Evolutionary conservation across 345 rosid species (phyloP).

Genomic region (Brassica juncea): DNA sequence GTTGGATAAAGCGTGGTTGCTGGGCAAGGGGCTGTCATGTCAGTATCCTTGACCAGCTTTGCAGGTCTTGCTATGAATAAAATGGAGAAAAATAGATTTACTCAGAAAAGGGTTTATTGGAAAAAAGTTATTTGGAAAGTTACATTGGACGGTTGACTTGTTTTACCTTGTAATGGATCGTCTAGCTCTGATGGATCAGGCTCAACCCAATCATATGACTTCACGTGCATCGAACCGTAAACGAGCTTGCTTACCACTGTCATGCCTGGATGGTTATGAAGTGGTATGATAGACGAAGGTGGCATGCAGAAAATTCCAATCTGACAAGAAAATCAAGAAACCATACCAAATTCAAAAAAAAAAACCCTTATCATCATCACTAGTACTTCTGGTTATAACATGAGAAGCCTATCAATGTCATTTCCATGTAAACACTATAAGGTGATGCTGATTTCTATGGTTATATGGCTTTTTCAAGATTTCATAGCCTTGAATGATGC

Average conservation of each 20-base stretch:
- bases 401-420: background rate
- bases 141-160: slow-evolving; percentile 4
- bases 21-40: slow-evolving; percentile 71
- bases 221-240: slow-evolving; percentile 81
- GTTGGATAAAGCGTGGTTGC: slow-evolving; percentile 74
- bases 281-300: slow-evolving; percentile 89
- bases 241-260: slow-evolving; percentile 92
- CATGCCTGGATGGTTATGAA: slow-evolving; percentile 99
- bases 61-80: slow-evolving; percentile 80
- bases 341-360: background rate
- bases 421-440: background rate
- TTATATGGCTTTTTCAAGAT: no score
- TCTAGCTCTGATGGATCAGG: slow-evolving; percentile 43
- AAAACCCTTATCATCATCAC: background rate
- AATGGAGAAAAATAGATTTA: slow-evolving; percentile 10
- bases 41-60: slow-evolving; percentile 65
- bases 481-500: background rate
- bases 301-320: slow-evolving; percentile 98
- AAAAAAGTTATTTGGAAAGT: background rate
- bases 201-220: slow-evolving; percentile 90
- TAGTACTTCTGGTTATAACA: background rate
- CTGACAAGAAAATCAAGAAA: slow-evolving; percentile 44
- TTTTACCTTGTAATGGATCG: slow-evolving; percentile 75
- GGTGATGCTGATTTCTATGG: background rate
- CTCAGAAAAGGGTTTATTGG: background rate